Conservation (phyloP, 1,284 basidiomycete species). For the Baeospora myosura region DNA sequence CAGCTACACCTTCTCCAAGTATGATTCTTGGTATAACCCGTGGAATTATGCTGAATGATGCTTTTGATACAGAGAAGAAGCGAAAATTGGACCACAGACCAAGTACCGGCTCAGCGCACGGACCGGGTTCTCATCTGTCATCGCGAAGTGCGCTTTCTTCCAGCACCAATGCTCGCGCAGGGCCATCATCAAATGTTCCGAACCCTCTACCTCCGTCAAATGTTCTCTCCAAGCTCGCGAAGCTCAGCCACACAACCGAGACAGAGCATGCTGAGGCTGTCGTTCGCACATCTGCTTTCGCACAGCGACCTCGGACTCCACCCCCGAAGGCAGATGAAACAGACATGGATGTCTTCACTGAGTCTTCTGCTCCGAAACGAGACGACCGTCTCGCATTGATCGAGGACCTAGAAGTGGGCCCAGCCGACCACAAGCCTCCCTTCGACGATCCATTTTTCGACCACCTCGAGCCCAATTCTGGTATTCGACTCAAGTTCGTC, state of each 20-base stretch:
- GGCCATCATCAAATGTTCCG: background rate
- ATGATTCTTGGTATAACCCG: slow-evolving; percentile 19
- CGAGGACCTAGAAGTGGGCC: slow-evolving; percentile 71
- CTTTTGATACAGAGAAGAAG: slow-evolving; percentile 41
- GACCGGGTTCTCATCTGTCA: too few relatives aligned
- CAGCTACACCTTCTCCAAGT: slow-evolving; percentile 69
- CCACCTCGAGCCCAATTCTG: slow-evolving; percentile 80
- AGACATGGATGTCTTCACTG: background rate
- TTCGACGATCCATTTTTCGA: slow-evolving; percentile 69
- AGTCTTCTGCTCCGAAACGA: slow-evolving; percentile 28
- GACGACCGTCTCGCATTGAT: slow-evolving; percentile 67
- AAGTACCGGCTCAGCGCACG: too few relatives aligned
- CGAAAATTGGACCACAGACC: slow-evolving; percentile 21
- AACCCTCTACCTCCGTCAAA: background rate
- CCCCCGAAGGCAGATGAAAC: background rate
- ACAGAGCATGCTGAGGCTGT: background rate
- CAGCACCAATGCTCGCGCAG: too few relatives aligned
- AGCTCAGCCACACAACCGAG: background rate
- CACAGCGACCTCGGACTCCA: slow-evolving; percentile 25
- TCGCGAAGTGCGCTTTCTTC: too few relatives aligned
- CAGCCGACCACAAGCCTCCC: slow-evolving; percentile 59
- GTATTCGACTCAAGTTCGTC: slow-evolving; percentile 75
- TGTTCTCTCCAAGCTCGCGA: background rate
- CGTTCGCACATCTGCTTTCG: slow-evolving; percentile 24
- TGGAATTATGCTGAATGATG: slow-evolving; percentile 12